Percentiles rank a stretch among this genome's conserved stretches.
phyloP scores from a whole-genome alignment of 2,329 filamentous ascomycete species.

The Xylaria sp. region DNA sequence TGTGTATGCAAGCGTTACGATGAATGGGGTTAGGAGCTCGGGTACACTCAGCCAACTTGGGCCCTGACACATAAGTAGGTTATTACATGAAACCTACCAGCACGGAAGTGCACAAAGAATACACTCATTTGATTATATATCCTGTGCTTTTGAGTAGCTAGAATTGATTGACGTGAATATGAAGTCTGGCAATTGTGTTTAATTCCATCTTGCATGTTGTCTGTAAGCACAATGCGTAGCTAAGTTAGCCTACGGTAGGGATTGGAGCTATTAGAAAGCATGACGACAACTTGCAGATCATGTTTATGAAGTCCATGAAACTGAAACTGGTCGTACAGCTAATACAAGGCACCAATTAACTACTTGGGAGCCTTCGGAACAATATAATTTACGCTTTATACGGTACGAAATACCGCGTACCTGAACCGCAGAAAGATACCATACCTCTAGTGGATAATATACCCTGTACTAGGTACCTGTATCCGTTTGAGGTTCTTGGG shows the following conservation, averaged over 20 bases:
- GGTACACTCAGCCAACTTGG: conserved; percentile 35
- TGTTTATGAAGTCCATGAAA: not conserved
- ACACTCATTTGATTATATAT: conserved; percentile 15
- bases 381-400: not conserved
- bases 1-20: not conserved
- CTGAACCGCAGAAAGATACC: not conserved
- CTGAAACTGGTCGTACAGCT: not conserved
- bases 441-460: not conserved
- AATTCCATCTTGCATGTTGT: not conserved
- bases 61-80: conserved; percentile 17
- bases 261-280: not conserved
- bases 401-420: not conserved
- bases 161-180: not conserved
- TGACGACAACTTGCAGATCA: not conserved
- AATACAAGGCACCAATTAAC: not conserved
- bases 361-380: not conserved
- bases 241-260: too few species aligned
- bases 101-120: conserved; percentile 5
- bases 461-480: not conserved
- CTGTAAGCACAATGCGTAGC: too few species aligned
- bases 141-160: too few species aligned
- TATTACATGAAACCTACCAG: conserved; percentile 7
- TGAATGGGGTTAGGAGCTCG: not conserved
- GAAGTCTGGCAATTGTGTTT: not conserved
- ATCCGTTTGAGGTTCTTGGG: not conserved